Percentiles rank a stretch among this genome's conserved stretches.
phyloP scores from a whole-genome alignment of 768 basidiomycete genomes.

The Lactifluus hygrophoroides region DNA sequence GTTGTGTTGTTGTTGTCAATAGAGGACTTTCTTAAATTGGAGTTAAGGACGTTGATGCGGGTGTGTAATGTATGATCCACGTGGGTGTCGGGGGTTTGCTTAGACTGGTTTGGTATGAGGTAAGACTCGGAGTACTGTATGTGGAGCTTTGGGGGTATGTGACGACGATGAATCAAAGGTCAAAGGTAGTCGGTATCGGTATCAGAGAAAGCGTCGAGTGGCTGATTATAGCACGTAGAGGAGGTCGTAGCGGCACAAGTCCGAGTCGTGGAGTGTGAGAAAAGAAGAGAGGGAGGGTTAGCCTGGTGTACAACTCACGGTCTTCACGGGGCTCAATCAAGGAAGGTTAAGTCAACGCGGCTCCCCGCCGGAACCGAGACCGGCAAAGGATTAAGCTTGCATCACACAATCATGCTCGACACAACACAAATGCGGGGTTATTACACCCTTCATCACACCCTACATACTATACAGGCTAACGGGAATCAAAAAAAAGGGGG shows the following conservation, averaged over 20 bases:
- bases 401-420: background rate
- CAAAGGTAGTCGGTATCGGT: background rate
- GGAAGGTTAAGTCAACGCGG: background rate
- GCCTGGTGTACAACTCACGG: background rate
- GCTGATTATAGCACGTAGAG: background rate
- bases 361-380: no score
- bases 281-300: background rate
- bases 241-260: background rate
- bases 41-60: no score
- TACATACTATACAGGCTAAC: background rate
- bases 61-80: background rate
- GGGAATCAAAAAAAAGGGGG: background rate
- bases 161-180: background rate
- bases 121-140: no score
- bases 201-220: background rate
- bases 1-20: background rate
- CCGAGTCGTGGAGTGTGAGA: no score
- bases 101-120: background rate
- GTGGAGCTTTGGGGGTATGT: background rate
- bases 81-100: background rate
- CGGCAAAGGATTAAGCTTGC: no score
- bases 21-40: no score
- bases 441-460: background rate
- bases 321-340: background rate
- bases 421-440: background rate